These are phyloP conservation scores for Auricularia cornea DNA, from an alignment of 768 basidiomycete genomes.

Conservation along the genomic window DNA sequence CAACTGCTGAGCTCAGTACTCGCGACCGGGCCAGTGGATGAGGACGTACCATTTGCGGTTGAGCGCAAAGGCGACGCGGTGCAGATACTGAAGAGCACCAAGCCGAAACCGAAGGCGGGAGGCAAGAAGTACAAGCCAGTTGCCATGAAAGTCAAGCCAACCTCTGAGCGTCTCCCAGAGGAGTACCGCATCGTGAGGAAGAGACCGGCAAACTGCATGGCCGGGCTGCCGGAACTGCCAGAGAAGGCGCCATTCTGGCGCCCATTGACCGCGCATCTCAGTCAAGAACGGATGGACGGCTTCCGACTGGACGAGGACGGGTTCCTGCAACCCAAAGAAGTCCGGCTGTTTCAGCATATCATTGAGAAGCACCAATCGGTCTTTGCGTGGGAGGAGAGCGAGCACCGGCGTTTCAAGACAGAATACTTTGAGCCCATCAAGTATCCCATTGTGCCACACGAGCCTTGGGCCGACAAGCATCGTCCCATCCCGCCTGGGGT, in stretches of 20 bases:
- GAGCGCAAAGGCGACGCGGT: no score
- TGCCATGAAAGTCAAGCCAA: neutral
- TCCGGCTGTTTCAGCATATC: neutral
- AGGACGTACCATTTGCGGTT: no score
- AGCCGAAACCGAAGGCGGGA: no score
- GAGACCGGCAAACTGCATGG: neutral
- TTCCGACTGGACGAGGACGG: neutral
- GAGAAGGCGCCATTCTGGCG: neutral
- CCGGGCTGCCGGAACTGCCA: neutral
- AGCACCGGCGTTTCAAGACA: conserved; percentile 1
- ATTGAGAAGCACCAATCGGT: neutral
- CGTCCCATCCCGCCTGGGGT: conserved; percentile 29
- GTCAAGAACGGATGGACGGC: neutral
- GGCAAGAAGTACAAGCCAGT: neutral
- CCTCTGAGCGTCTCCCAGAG: neutral
- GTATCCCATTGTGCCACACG: conserved; percentile 29
- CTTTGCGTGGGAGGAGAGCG: conserved; percentile 8
- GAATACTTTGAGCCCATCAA: conserved; percentile 23
- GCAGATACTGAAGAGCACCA: no score
- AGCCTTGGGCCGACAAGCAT: conserved; percentile 28
- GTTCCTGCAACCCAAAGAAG: neutral
- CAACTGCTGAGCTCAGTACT: no score
- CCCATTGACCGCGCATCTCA: neutral
- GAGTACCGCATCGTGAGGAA: neutral
- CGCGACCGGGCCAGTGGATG: no score